Percentiles rank a stretch among this genome's conserved stretches.
These are phyloP conservation scores for Corylus americana DNA, from an alignment of 306 rosid genomes.

Conservation along the genomic window DNA sequence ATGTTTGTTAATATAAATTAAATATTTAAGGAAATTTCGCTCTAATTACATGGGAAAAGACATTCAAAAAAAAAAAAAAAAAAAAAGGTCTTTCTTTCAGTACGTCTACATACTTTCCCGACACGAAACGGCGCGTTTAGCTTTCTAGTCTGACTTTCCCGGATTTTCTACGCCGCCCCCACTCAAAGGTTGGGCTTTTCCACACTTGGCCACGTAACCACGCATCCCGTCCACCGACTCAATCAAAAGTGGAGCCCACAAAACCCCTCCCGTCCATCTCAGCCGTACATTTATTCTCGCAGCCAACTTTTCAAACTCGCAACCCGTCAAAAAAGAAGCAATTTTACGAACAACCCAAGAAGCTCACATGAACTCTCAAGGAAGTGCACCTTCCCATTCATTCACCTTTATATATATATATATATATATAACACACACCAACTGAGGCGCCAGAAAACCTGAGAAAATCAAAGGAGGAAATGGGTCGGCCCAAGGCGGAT, in stretches of 20 bases:
- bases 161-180: slow-evolving; percentile 57
- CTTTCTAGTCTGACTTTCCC: not conserved
- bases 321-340: slow-evolving; percentile 60
- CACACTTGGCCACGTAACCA: not conserved
- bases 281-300: slow-evolving; percentile 38
- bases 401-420: too few species aligned
- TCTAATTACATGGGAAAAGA: too few species aligned
- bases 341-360: slow-evolving; percentile 41
- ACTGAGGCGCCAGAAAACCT: slow-evolving; percentile 18
- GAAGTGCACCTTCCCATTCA: slow-evolving; percentile 18
- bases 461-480: slow-evolving; percentile 25
- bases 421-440: not conserved
- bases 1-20: too few species aligned
- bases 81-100: not conserved
- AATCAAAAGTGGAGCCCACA: slow-evolving; percentile 16
- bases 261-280: slow-evolving; percentile 24
- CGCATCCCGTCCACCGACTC: slow-evolving; percentile 38
- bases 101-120: not conserved
- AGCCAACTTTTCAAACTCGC: slow-evolving; percentile 33
- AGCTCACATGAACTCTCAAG: slow-evolving; percentile 44
- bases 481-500: slow-evolving; percentile 27
- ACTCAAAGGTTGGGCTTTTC: slow-evolving; percentile 18
- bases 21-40: too few species aligned
- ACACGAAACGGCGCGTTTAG: slow-evolving; percentile 22
- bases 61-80: too few species aligned